These are phyloP conservation scores for Colletotrichum sp. DNA, from an alignment of 2,329 filamentous ascomycete species.

Conservation along the genomic window DNA sequence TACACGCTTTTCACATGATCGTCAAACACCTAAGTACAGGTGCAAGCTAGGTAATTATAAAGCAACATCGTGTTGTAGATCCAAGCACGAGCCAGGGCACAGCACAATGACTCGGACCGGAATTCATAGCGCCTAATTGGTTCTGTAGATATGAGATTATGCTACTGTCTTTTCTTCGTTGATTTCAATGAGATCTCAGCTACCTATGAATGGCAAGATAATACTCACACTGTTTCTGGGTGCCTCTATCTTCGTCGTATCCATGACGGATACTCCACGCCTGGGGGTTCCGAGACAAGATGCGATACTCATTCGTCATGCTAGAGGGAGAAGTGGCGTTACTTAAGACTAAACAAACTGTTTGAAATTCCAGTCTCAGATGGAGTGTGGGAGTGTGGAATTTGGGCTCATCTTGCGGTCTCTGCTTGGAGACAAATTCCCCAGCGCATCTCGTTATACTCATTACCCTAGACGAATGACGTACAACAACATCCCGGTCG, in stretches of 20 bases:
- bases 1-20: background rate
- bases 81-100: background rate
- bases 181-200: background rate
- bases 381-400: too few relatives aligned
- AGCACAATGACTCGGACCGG: background rate
- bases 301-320: accelerated
- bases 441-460: too few relatives aligned
- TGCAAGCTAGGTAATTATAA: too few relatives aligned
- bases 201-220: accelerated
- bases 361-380: too few relatives aligned
- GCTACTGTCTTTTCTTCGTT: accelerated
- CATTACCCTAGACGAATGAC: accelerated
- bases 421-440: accelerated
- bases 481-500: too few relatives aligned
- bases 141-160: background rate
- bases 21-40: background rate
- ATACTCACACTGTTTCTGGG: background rate
- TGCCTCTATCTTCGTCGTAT: background rate
- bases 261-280: accelerated
- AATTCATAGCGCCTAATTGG: background rate
- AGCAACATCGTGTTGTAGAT: background rate
- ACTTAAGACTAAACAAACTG: too few relatives aligned
- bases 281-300: too few relatives aligned
- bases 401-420: too few relatives aligned
- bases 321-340: accelerated